phyloP scores from a whole-genome alignment of 78 protist genomes.

The Diacronema lutheri region DNA sequence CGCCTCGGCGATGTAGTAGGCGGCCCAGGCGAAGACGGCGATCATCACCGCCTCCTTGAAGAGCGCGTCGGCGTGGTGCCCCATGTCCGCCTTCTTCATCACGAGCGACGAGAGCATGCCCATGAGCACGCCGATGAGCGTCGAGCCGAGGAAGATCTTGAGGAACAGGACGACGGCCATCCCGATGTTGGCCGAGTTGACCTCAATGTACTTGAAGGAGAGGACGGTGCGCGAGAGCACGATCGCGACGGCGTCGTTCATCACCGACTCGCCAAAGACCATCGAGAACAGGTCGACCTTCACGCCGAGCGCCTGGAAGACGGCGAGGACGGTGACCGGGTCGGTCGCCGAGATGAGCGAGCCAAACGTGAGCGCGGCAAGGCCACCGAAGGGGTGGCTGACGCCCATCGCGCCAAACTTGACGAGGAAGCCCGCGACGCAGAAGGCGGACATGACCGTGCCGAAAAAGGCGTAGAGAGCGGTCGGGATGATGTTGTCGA shows the following conservation, averaged over 20 bases:
- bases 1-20: slow-evolving; percentile 17
- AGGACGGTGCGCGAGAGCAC: slow-evolving; percentile 26
- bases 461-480: slow-evolving; percentile 42
- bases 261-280: slow-evolving; percentile 56
- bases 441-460: slow-evolving; percentile 31
- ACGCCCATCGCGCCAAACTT: background rate
- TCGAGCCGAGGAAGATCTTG: background rate
- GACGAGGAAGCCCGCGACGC: slow-evolving; percentile 16
- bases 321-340: slow-evolving; percentile 57
- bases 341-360: slow-evolving; percentile 45
- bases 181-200: background rate
- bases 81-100: background rate
- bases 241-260: slow-evolving; percentile 58
- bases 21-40: background rate
- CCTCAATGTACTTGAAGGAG: background rate
- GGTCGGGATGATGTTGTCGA: slow-evolving; percentile 21
- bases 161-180: background rate
- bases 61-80: background rate
- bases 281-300: slow-evolving; percentile 44
- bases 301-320: slow-evolving; percentile 49
- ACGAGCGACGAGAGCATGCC: background rate
- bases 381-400: background rate
- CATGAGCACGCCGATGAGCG: background rate
- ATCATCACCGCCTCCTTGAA: background rate
- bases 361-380: background rate